Percentiles rank a stretch among this genome's conserved stretches.
phyloP scores from a whole-genome alignment of 495 filamentous ascomycete species.

The Achaetomiella virescens region DNA sequence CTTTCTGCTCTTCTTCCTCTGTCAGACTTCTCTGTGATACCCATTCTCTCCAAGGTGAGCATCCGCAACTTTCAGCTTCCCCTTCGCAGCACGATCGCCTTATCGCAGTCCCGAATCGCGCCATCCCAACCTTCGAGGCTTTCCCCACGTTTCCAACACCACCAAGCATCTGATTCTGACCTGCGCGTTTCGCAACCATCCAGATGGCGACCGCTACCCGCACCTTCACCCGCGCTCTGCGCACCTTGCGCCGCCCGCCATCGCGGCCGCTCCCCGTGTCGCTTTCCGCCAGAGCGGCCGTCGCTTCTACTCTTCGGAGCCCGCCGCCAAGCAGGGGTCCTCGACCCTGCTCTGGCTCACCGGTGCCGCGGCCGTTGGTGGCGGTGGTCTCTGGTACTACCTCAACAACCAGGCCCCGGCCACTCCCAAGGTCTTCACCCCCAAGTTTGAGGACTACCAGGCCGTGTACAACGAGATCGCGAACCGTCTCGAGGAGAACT shows the following conservation, averaged over 20 bases:
- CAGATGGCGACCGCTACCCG: slow-evolving; percentile 46
- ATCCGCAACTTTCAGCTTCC: slow-evolving; percentile 37
- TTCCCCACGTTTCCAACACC: slow-evolving; percentile 16
- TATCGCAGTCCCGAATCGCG: slow-evolving; percentile 1
- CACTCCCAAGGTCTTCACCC: slow-evolving; percentile 55
- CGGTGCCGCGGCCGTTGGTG: slow-evolving; percentile 51
- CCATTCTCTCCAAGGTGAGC: slow-evolving; percentile 47
- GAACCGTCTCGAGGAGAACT: slow-evolving; percentile 69
- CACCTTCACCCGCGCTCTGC: slow-evolving; percentile 53
- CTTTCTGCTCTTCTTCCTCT: slow-evolving; percentile 9
- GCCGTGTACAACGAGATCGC: slow-evolving; percentile 91
- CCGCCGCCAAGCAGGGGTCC: slow-evolving; percentile 51
- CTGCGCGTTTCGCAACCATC: background rate
- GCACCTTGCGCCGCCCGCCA: slow-evolving; percentile 44
- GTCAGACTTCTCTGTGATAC: slow-evolving; percentile 7
- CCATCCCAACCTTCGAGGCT: background rate
- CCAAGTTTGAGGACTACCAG: slow-evolving; percentile 86
- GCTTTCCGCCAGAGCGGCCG: slow-evolving; percentile 59
- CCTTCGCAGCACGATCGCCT: slow-evolving; percentile 22
- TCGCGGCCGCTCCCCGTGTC: slow-evolving; percentile 47
- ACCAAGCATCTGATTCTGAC: slow-evolving; percentile 4
- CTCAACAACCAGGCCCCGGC: slow-evolving; percentile 43
- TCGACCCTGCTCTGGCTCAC: slow-evolving; percentile 37
- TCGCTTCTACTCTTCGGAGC: slow-evolving; percentile 70
- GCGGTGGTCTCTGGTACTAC: slow-evolving; percentile 63